phyloP scores from a whole-genome alignment of 371 early-diverging fungal species.

The Mucor indicus region DNA sequence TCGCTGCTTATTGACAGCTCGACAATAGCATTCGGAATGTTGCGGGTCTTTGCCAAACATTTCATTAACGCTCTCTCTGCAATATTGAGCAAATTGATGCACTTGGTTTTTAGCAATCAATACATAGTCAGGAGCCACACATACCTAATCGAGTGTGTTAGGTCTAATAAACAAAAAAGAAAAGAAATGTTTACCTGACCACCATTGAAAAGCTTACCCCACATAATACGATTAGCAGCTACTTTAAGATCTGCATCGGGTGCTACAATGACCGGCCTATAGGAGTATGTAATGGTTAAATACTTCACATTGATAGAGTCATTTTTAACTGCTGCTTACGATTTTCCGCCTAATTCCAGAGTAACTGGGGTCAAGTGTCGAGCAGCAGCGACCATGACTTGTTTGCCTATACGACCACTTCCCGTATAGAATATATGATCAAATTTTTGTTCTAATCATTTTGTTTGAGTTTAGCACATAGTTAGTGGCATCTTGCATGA shows the following conservation, averaged over 20 bases:
- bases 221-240: slow-evolving; percentile 72
- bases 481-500: too few relatives aligned
- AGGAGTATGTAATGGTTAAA: background rate
- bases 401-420: slow-evolving; percentile 73
- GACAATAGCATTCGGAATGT: slow-evolving; percentile 52
- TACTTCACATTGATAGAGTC: background rate
- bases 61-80: slow-evolving; percentile 43
- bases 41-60: slow-evolving; percentile 50
- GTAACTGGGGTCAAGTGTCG: slow-evolving; percentile 78
- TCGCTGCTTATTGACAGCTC: slow-evolving; percentile 71
- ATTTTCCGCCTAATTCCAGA: slow-evolving; percentile 87
- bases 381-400: slow-evolving; percentile 77
- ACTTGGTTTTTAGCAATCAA: slow-evolving; percentile 58
- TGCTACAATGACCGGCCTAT: slow-evolving; percentile 73
- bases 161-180: background rate
- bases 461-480: too few relatives aligned
- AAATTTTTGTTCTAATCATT: slow-evolving; percentile 50
- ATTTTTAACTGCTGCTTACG: slow-evolving; percentile 23
- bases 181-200: slow-evolving; percentile 53
- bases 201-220: slow-evolving; percentile 76
- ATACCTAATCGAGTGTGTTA: slow-evolving; percentile 53
- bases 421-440: slow-evolving; percentile 95
- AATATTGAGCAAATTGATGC: slow-evolving; percentile 47
- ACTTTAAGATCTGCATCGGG: slow-evolving; percentile 62
- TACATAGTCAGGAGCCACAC: slow-evolving; percentile 87